These are phyloP conservation scores for Peronospora belbahrii DNA, from an alignment of 352 stramenopile genomes.

Conservation along the genomic window DNA sequence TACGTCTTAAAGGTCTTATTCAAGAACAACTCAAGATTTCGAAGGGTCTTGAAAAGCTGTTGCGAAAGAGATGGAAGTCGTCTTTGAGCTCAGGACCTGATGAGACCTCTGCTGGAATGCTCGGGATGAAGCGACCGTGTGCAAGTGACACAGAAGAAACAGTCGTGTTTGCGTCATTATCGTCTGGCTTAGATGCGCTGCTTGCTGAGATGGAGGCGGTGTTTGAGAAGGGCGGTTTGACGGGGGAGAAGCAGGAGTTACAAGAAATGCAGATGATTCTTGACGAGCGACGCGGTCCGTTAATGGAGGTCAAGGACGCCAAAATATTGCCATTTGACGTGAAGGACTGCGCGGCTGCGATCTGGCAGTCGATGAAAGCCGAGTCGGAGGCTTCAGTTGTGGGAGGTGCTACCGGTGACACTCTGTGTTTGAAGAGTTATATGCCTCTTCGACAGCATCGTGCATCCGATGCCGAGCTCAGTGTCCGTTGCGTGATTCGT, in stretches of 20 bases:
- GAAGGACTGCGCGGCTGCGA: conserved; percentile 19
- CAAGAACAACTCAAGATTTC: conserved; percentile 52
- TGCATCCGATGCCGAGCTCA: conserved; percentile 27
- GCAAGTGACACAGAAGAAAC: conserved; percentile 32
- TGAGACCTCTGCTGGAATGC: conserved; percentile 9
- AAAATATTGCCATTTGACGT: conserved; percentile 49
- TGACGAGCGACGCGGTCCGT: conserved; percentile 33
- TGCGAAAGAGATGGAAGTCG: conserved; percentile 47
- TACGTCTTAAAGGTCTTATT: conserved; percentile 44
- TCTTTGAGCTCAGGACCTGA: conserved; percentile 24
- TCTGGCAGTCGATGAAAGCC: conserved; percentile 33
- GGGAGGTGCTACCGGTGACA: conserved; percentile 22
- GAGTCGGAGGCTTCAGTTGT: conserved; percentile 25
- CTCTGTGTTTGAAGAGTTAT: conserved; percentile 31
- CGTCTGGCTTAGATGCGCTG: conserved; percentile 22
- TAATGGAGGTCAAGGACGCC: conserved; percentile 44
- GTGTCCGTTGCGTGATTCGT: conserved; percentile 31
- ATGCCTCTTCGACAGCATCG: conserved; percentile 34
- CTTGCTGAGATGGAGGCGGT: conserved; percentile 33
- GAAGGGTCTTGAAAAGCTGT: conserved; percentile 45
- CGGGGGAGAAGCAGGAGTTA: conserved; percentile 31
- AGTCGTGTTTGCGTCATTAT: conserved; percentile 30
- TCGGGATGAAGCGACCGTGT: conserved; percentile 22
- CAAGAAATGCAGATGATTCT: conserved; percentile 48
- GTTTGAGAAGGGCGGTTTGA: conserved; percentile 35